Percentiles rank a stretch among this genome's conserved stretches.
Evolutionary conservation across 225 moss, liverwort and hornwort genomes (phyloP).

Genomic region (Asterella californica): DNA sequence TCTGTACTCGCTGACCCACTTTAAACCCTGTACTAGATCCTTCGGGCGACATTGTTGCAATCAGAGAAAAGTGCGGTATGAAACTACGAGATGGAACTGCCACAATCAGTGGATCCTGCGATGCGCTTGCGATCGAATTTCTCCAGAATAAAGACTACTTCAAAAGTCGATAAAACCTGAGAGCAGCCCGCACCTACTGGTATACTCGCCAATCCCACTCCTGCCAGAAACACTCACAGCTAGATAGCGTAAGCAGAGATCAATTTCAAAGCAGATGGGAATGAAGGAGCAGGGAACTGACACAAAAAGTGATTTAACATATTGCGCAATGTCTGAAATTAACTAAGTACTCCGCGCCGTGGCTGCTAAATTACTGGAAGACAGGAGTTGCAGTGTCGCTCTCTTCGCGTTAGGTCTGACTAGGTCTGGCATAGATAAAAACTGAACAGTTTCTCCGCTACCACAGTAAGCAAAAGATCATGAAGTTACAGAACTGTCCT

Average conservation of each 20-base stretch:
- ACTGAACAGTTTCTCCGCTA: background rate
- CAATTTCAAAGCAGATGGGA: background rate
- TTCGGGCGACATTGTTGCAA: slow-evolving; percentile 19
- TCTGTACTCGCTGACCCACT: slow-evolving; percentile 64
- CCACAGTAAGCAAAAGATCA: background rate
- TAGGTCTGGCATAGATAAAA: background rate
- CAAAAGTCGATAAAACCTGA: background rate
- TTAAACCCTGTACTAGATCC: slow-evolving; percentile 21
- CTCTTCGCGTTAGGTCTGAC: background rate
- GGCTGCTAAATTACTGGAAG: background rate
- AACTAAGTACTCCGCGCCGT: background rate
- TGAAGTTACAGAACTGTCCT: background rate
- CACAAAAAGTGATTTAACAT: background rate
- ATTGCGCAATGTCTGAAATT: background rate
- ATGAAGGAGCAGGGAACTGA: background rate
- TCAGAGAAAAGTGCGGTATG: background rate
- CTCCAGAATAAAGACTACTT: background rate
- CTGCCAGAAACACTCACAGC: background rate
- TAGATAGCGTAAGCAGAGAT: background rate
- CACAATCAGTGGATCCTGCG: background rate
- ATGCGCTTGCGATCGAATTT: background rate
- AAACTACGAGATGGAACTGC: background rate
- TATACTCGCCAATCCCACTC: background rate
- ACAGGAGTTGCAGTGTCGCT: background rate
- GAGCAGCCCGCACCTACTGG: background rate